phyloP scores from a whole-genome alignment of 2,329 filamentous ascomycete genomes.

The Trichoderma harzianum region DNA sequence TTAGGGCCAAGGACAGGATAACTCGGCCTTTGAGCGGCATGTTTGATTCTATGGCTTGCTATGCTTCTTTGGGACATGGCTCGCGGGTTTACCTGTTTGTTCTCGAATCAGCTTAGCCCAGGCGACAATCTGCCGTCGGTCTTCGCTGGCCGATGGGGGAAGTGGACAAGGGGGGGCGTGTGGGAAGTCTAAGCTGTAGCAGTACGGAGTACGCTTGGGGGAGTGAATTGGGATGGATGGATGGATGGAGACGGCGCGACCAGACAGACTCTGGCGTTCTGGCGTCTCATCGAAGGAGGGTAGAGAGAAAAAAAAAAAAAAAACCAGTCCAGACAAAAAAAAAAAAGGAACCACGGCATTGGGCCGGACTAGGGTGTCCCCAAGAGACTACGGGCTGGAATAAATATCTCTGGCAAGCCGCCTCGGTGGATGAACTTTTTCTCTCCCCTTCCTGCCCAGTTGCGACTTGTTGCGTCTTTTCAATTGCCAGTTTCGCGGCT shows the following conservation, averaged over 20 bases:
- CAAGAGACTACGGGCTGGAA: not conserved
- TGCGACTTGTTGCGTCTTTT: slow-evolving; percentile 18
- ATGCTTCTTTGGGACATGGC: not conserved
- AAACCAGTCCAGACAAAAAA: not conserved
- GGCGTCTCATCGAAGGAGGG: slow-evolving; percentile 12
- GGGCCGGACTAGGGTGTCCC: slow-evolving; percentile 4
- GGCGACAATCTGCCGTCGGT: slow-evolving; percentile 16
- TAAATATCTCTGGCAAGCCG: slow-evolving; percentile 16
- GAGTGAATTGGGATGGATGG: slow-evolving; percentile 10
- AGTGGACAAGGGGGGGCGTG: not conserved
- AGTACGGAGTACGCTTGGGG: not conserved
- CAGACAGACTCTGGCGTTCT: not conserved
- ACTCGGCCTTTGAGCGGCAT: slow-evolving; percentile 1
- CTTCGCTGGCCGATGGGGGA: slow-evolving; percentile 15
- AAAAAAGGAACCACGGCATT: slow-evolving; percentile 16
- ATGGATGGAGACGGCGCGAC: slow-evolving; percentile 11
- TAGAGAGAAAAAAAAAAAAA: not conserved
- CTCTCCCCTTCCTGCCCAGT: slow-evolving; percentile 11
- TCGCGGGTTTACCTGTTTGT: not conserved
- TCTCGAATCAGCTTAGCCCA: slow-evolving; percentile 6
- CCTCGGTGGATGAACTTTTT: slow-evolving; percentile 10
- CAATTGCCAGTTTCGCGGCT: slow-evolving; percentile 17
- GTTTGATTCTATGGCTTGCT: not conserved
- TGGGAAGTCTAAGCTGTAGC: not conserved
- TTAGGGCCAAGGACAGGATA: slow-evolving; percentile 2